Evolutionary conservation across 192 early-diverging fungal genomes (phyloP).

Genomic region (Diversispora epigaea): DNA sequence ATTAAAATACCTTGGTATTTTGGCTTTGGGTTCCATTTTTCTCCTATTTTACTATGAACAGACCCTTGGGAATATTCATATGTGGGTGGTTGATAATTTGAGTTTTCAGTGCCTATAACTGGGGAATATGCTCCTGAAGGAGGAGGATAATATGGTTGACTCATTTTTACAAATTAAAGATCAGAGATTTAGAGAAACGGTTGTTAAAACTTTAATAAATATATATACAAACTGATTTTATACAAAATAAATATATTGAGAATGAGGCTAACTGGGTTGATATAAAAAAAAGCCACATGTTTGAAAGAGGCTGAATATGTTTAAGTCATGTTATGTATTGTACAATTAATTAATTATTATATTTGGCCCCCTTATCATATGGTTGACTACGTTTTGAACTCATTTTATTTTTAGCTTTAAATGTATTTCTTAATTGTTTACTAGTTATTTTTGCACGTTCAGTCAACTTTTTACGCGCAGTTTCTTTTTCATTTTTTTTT

Average conservation of each 20-base stretch:
- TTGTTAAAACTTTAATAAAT: no score
- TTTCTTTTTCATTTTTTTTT: background rate
- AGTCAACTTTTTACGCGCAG: background rate
- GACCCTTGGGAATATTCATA: constrained; percentile 8
- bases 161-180: constrained; percentile 6
- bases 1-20: constrained; percentile 16
- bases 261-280: no score
- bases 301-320: no score
- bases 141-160: constrained; percentile 23
- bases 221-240: no score
- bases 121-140: constrained; percentile 5
- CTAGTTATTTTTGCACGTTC: constrained; percentile 6
- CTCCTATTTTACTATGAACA: constrained; percentile 3
- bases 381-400: background rate
- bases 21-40: constrained; percentile 28
- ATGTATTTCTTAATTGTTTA: constrained; percentile 14
- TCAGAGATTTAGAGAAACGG: no score
- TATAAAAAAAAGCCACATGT: no score
- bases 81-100: constrained; percentile 23
- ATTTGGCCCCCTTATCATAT: background rate
- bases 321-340: no score
- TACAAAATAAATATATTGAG: no score
- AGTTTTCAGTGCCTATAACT: background rate
- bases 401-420: background rate
- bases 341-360: no score